Evolutionary conservation across 495 filamentous ascomycete species (phyloP).

Genomic region (Tuber calosporum): DNA sequence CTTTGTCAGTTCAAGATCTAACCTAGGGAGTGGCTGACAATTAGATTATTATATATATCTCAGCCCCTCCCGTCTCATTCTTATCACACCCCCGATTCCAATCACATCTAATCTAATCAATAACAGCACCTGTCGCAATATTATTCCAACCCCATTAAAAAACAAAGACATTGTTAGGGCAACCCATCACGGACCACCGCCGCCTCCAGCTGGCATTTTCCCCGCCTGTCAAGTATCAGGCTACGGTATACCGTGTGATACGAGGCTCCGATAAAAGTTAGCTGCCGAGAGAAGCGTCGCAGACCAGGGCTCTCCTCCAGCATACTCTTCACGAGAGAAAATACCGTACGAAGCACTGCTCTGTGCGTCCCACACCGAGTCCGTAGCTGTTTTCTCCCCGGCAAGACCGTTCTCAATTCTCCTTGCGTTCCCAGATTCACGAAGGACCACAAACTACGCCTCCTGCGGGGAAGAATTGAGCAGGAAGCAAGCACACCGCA

Average conservation of each 20-base stretch:
- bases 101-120: not conserved
- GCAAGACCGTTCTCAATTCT: conserved; percentile 37
- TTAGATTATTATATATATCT: not conserved
- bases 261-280: not conserved
- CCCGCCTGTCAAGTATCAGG: conserved; percentile 1
- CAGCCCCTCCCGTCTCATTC: not conserved
- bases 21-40: not conserved
- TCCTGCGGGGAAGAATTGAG: conserved; percentile 16
- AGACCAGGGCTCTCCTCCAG: conserved; percentile 3
- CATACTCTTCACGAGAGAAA: not conserved
- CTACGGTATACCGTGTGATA: conserved; percentile 2
- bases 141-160: not conserved
- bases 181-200: conserved; percentile 1
- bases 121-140: not conserved
- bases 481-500: conserved; percentile 2
- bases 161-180: not conserved
- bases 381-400: conserved; percentile 7
- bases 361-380: not conserved
- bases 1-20: not conserved
- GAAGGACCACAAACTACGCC: conserved; percentile 38
- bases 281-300: not conserved
- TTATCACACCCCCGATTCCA: not conserved
- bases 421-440: conserved; percentile 38
- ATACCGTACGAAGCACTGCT: conserved; percentile 3
- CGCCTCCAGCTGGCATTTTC: conserved; percentile 2